These are phyloP conservation scores for Fimicolochytrium jonesii DNA, from an alignment of 192 early-diverging fungal species.

Conservation along the genomic window DNA sequence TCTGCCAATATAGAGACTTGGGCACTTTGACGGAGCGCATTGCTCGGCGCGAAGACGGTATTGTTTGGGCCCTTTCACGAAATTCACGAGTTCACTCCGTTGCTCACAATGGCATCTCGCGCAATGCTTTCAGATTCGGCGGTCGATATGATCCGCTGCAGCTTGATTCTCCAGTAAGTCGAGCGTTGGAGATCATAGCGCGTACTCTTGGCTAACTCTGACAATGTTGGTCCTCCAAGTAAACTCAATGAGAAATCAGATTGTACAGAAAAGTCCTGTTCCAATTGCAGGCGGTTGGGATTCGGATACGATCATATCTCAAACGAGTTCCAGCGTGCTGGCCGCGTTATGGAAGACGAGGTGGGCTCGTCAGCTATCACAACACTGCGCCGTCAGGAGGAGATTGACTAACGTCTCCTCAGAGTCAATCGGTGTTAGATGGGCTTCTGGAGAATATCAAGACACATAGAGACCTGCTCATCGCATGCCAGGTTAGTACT, in stretches of 20 bases:
- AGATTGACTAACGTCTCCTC: too few relatives aligned
- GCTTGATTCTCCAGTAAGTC: conserved; percentile 53
- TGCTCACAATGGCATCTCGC: too few relatives aligned
- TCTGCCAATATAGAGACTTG: conserved; percentile 60
- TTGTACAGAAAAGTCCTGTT: conserved; percentile 56
- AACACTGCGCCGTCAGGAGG: too few relatives aligned
- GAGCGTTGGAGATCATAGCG: too few relatives aligned
- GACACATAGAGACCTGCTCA: conserved; percentile 59
- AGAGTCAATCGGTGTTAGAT: conserved; percentile 35
- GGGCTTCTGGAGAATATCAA: conserved; percentile 61
- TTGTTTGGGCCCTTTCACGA: too few relatives aligned
- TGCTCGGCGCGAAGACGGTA: conserved; percentile 59
- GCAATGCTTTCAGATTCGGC: conserved; percentile 28
- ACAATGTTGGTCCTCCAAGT: too few relatives aligned
- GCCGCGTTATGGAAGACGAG: conserved; percentile 40
- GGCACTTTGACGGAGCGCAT: conserved; percentile 58
- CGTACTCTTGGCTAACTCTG: too few relatives aligned
- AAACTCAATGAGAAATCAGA: conserved; percentile 49
- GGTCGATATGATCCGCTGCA: conserved; percentile 55
- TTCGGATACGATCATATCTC: conserved; percentile 47
- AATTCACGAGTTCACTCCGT: too few relatives aligned
- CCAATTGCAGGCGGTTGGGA: conserved; percentile 48
- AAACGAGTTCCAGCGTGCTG: conserved; percentile 41
- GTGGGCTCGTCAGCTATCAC: too few relatives aligned
- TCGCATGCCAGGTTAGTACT: conserved; percentile 54